Conservation (phyloP, 2,329 filamentous ascomycete species). For the Myriosclerotinia scirpicola region DNA sequence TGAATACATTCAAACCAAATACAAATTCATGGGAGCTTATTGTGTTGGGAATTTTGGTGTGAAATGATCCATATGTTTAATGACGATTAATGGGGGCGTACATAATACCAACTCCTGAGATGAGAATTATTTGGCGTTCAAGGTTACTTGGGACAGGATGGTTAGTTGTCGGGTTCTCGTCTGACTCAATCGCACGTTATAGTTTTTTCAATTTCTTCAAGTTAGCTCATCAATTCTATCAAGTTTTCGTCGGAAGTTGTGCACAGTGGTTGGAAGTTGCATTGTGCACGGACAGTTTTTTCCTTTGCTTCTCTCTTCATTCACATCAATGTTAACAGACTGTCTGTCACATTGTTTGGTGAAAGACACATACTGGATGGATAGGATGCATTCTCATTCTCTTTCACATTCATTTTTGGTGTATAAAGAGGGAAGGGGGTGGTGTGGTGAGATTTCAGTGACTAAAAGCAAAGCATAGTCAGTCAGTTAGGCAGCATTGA, state of each 20-base stretch:
- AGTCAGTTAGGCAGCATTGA: neutral
- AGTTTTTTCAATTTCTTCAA: conserved; percentile 11
- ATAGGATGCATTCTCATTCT: neutral
- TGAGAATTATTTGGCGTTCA: conserved; percentile 8
- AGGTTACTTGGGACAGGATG: conserved; percentile 5
- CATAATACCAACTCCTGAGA: conserved; percentile 20
- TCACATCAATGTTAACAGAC: neutral
- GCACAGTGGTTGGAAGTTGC: no score
- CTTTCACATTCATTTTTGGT: neutral
- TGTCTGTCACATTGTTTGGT: neutral
- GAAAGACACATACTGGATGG: neutral
- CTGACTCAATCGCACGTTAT: conserved; percentile 2
- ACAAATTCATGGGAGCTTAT: neutral
- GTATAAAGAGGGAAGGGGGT: neutral
- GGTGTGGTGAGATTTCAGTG: neutral
- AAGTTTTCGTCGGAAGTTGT: neutral
- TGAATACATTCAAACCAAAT: neutral
- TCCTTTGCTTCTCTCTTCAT: neutral
- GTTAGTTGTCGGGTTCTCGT: conserved; percentile 10
- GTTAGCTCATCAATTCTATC: conserved; percentile 5
- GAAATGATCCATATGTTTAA: conserved; percentile 13
- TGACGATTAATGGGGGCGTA: conserved; percentile 18
- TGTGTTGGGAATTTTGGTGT: neutral
- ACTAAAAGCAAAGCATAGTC: neutral
- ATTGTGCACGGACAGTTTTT: neutral